Percentiles rank a stretch among this genome's conserved stretches.
Evolutionary conservation across 1,284 basidiomycete genomes (phyloP).

Genomic region (Trichosporon inkin): DNA sequence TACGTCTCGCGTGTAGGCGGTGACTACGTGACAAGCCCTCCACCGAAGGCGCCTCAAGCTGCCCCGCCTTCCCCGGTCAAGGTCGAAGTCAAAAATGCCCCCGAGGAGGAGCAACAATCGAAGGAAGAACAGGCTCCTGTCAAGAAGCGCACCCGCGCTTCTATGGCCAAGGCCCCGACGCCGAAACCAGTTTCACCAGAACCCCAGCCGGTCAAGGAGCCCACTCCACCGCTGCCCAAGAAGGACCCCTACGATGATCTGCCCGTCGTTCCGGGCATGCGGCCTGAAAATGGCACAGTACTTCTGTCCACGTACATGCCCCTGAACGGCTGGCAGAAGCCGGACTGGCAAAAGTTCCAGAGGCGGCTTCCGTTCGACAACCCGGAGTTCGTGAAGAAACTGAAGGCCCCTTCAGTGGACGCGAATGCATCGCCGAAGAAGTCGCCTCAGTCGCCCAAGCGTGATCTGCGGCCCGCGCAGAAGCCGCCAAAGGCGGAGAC

Average conservation of each 20-base stretch:
- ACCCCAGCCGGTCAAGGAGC: slow-evolving; percentile 12
- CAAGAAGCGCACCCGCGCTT: slow-evolving; percentile 23
- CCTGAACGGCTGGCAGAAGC: slow-evolving; percentile 27
- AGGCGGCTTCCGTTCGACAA: slow-evolving; percentile 38
- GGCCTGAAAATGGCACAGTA: slow-evolving; percentile 34
- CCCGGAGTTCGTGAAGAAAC: slow-evolving; percentile 25
- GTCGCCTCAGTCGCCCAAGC: slow-evolving; percentile 10
- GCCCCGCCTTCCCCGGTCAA: background rate
- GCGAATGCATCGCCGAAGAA: background rate
- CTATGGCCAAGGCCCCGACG: slow-evolving; percentile 14
- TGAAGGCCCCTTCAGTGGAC: background rate
- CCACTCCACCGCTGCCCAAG: slow-evolving; percentile 15
- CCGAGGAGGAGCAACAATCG: too few relatives aligned
- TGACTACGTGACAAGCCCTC: slow-evolving; percentile 32
- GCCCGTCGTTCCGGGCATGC: slow-evolving; percentile 29
- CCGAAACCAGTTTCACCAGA: slow-evolving; percentile 12
- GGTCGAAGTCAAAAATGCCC: background rate
- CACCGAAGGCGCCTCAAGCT: slow-evolving; percentile 10
- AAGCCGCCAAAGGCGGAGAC: background rate
- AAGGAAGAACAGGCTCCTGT: background rate
- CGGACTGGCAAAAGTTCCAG: slow-evolving; percentile 32
- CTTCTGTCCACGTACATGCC: slow-evolving; percentile 39
- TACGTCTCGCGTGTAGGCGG: slow-evolving; percentile 42
- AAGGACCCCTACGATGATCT: slow-evolving; percentile 19
- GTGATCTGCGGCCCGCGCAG: slow-evolving; percentile 7